Evolutionary conservation across 176 grass and related monocot genomes (phyloP), one percentile per base, ranked within the genome.

Genomic region (Aegilops bicornis): DNA sequence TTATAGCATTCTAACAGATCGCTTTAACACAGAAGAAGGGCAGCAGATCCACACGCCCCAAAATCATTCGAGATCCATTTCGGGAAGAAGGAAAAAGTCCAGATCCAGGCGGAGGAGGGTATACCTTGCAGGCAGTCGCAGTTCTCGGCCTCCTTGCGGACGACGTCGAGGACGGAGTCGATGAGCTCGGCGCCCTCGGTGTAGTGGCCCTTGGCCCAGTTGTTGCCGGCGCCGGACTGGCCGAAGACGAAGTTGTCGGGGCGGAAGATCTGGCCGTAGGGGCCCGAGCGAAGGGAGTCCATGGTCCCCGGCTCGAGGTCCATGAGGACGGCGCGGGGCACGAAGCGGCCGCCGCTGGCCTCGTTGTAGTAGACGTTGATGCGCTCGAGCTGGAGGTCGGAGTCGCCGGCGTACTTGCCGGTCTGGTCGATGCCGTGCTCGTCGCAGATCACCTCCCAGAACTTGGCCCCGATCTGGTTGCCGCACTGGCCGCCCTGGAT

Each of bases 341-440:
- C 95, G 66, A 37, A 98, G 3, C 91, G 75, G 1, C 89, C 87
- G 0, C 91, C 77, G 79, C 80, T 87, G 27, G 95, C 95, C 89
- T 98, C 95, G 58, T 98, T 98, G 85, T 98, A 98, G 89, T 98
- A 98, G 67, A 98, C 95, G 64, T 98, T 98, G 87, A 98, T 95
- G 39, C 93, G 93, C 91, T 98, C 95, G 70, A 98, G 87, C 74
- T 97, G 92, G 37, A 97, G 90, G 81, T 95, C 93, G 39, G 93
- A 86, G 37, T 95, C 93, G 37, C 90, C 90, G 11, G 89, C 24
- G 48, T 92, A 95, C 73, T 79, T 82, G 35, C 92, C 92, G 2
- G 90, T 90, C n/a, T 86, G 73, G 77, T 98, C 95, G 86, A 98
- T 95, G 39, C 95, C 95, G 81, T 98, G 95, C 95, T 98, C 95